Conservation (phyloP, 2,329 filamentous ascomycete genomes). For the Penicillium sp. region DNA sequence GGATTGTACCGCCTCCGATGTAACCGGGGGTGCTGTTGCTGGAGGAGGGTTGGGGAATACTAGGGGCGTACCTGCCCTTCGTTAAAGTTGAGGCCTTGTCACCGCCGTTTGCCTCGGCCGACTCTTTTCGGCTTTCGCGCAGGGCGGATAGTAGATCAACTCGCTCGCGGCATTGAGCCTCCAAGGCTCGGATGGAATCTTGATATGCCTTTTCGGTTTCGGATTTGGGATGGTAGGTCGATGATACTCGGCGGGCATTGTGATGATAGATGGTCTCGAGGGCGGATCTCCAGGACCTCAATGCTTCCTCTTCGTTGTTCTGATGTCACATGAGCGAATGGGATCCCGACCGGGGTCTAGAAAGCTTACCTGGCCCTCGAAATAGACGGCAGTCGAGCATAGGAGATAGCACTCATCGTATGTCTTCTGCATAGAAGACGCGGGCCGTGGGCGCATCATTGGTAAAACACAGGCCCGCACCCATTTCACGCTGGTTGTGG, state of each 20-base stretch:
- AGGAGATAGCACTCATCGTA: conserved; percentile 96
- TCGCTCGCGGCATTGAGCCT: conserved; percentile 89
- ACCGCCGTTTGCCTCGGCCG: conserved; percentile 24
- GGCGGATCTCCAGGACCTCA: conserved; percentile 85
- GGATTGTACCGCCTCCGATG: conserved; percentile 79
- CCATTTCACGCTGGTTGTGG: conserved; percentile 22
- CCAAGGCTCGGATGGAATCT: conserved; percentile 77
- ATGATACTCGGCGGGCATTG: conserved; percentile 71
- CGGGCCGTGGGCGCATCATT: conserved; percentile 58
- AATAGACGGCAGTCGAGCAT: conserved; percentile 94
- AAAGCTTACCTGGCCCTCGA: conserved; percentile 76
- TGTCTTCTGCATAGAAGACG: conserved; percentile 85
- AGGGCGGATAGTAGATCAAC: conserved; percentile 85
- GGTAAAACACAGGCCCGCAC: conserved; percentile 19
- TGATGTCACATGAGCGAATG: conserved; percentile 41
- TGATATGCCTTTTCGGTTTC: conserved; percentile 82
- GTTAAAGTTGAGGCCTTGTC: conserved; percentile 23
- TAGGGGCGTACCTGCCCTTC: conserved; percentile 30
- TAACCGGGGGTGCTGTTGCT: conserved; percentile 52
- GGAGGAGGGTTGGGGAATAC: conserved; percentile 7
- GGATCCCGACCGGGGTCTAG: neutral
- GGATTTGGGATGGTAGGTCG: conserved; percentile 67
- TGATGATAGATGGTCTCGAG: conserved; percentile 87
- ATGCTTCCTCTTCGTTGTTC: conserved; percentile 88
- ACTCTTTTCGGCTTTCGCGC: conserved; percentile 61